Percentiles rank a stretch among this genome's conserved stretches.
Conservation (phyloP, 345 rosid genomes). For the Noccaea caerulescens region DNA sequence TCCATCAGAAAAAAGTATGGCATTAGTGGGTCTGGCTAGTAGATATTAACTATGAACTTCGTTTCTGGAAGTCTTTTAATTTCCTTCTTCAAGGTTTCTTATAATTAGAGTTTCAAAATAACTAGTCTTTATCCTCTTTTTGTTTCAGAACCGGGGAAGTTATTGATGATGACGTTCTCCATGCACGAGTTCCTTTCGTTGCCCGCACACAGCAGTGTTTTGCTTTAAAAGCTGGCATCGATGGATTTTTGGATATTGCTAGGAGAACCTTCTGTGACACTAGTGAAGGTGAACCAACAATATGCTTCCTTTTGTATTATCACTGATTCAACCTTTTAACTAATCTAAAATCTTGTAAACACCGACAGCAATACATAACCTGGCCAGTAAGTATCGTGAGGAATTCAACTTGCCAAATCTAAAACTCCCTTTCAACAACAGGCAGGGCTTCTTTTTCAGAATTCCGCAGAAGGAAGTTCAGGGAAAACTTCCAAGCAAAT, state of each 20-base stretch:
- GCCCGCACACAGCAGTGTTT: slow-evolving; percentile 99
- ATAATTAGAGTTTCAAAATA: slow-evolving; percentile 7
- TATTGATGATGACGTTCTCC: slow-evolving; percentile 94
- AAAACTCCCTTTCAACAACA: slow-evolving; percentile 93
- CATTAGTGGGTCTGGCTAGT: slow-evolving; percentile 30
- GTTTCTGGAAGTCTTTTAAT: slow-evolving; percentile 16
- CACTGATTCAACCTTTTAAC: slow-evolving; percentile 18
- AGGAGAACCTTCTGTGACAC: slow-evolving; percentile 94
- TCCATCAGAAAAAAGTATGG: slow-evolving; percentile 78
- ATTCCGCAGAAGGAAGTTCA: slow-evolving; percentile 83
- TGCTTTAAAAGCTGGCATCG: slow-evolving; percentile 94
- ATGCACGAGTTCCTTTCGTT: slow-evolving; percentile 90
- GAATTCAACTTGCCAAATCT: slow-evolving; percentile 85
- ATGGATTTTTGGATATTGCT: slow-evolving; percentile 92
- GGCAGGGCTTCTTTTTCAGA: slow-evolving; percentile 98
- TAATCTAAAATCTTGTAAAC: slow-evolving; percentile 34
- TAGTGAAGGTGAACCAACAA: slow-evolving; percentile 74
- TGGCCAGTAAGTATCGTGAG: slow-evolving; percentile 87
- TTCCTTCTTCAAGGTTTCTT: slow-evolving; percentile 17
- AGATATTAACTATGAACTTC: slow-evolving; percentile 10
- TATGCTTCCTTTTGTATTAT: slow-evolving; percentile 32
- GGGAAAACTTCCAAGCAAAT: slow-evolving; percentile 90
- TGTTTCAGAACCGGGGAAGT: slow-evolving; percentile 79
- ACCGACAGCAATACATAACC: slow-evolving; percentile 81
- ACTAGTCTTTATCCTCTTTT: slow-evolving; percentile 27